Percentiles rank a stretch among this genome's conserved stretches.
Evolutionary conservation across 192 early-diverging fungal species (phyloP).

Genomic region (Radiomyces spectabilis): DNA sequence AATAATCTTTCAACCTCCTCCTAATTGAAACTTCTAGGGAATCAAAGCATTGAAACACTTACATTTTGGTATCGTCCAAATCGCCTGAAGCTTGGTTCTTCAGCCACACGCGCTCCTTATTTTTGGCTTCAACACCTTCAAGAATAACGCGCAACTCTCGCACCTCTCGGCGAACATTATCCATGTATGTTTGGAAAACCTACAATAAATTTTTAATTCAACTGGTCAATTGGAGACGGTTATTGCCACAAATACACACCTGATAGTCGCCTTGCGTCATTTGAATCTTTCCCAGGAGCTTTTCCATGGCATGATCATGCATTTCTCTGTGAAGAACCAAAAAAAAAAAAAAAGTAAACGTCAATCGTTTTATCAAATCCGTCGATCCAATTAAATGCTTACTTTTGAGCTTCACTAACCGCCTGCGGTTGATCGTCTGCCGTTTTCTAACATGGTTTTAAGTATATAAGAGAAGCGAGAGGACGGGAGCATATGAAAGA

Average conservation of each 20-base stretch:
- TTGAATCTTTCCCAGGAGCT: slow-evolving; percentile 57
- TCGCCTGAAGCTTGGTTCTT: slow-evolving; percentile 75
- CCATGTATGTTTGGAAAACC: slow-evolving; percentile 45
- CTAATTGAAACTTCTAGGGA: not conserved
- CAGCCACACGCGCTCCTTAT: slow-evolving; percentile 79
- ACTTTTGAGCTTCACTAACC: slow-evolving; percentile 32
- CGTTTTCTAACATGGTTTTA: slow-evolving; percentile 13
- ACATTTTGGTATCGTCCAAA: slow-evolving; percentile 72
- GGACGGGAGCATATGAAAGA: not conserved
- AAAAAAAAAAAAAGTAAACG: not conserved
- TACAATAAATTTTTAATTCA: too few relatives aligned
- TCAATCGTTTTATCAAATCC: not conserved
- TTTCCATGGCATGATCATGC: slow-evolving; percentile 64
- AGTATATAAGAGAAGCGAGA: not conserved
- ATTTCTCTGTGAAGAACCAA: slow-evolving; percentile 36
- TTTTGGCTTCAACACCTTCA: slow-evolving; percentile 68
- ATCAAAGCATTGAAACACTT: slow-evolving; percentile 10
- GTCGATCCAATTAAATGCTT: not conserved
- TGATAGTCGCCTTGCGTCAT: slow-evolving; percentile 64
- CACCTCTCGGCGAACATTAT: slow-evolving; percentile 59
- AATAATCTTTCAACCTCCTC: too few relatives aligned
- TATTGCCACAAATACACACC: slow-evolving; percentile 15
- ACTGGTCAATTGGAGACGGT: too few relatives aligned
- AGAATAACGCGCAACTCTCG: slow-evolving; percentile 70
- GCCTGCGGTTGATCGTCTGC: slow-evolving; percentile 19